These are phyloP conservation scores for Russula foetens DNA, from an alignment of 768 basidiomycete species.

Conservation along the genomic window DNA sequence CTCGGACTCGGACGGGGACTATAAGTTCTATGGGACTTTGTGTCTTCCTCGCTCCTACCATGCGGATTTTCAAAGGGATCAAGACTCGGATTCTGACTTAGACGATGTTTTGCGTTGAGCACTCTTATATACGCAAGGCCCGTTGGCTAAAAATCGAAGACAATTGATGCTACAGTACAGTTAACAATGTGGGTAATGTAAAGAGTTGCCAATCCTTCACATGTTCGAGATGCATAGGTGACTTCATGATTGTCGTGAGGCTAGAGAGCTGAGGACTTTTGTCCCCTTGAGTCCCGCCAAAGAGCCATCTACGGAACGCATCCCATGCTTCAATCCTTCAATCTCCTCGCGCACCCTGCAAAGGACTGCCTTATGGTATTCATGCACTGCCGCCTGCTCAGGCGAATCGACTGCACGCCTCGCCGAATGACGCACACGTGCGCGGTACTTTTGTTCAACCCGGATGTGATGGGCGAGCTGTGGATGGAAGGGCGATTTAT, in stretches of 20 bases:
- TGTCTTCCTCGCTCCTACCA: too few species aligned
- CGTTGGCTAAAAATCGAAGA: neutral
- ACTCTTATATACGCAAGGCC: too few species aligned
- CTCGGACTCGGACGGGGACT: too few species aligned
- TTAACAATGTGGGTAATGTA: too few species aligned
- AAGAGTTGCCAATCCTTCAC: too few species aligned
- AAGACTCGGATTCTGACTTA: too few species aligned
- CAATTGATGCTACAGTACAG: too few species aligned
- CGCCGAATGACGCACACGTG: constrained; percentile 5
- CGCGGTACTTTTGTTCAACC: constrained; percentile 10
- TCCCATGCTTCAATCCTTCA: neutral
- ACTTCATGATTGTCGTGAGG: neutral
- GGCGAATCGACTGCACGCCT: neutral
- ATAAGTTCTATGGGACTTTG: too few species aligned
- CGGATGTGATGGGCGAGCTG: constrained; percentile 12
- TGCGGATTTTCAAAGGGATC: too few species aligned
- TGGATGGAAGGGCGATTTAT: neutral
- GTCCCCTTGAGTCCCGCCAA: neutral
- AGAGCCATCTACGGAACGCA: neutral
- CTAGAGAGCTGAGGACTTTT: too few species aligned
- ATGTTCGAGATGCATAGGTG: too few species aligned
- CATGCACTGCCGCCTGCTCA: constrained; percentile 8
- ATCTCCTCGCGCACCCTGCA: constrained; percentile 3
- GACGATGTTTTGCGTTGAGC: too few species aligned
- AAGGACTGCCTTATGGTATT: neutral